Evolutionary conservation across 2,329 filamentous ascomycete species (phyloP).

Genomic region (Fusarium clavum): DNA sequence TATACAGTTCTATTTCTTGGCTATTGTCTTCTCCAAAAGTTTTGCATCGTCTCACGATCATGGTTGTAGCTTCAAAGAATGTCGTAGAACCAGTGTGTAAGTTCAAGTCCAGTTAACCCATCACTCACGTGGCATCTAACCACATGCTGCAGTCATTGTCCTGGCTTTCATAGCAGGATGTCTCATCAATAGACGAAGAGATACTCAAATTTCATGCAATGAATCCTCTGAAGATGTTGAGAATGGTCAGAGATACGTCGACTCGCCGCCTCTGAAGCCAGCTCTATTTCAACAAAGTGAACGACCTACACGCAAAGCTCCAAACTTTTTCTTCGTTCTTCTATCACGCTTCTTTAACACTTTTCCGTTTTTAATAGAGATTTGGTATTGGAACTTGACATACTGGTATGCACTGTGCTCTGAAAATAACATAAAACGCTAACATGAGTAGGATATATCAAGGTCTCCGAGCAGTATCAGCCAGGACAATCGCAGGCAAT

Average conservation of each 20-base stretch:
- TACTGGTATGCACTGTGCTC: constrained; percentile 45
- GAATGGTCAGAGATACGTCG: constrained; percentile 23
- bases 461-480: constrained; percentile 57
- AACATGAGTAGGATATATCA: constrained; percentile 54
- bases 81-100: constrained; percentile 34
- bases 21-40: neutral
- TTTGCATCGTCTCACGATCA: neutral
- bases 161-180: constrained; percentile 40
- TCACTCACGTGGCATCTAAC: neutral
- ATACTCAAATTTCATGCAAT: neutral
- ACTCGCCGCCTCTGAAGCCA: constrained; percentile 42
- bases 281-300: constrained; percentile 15
- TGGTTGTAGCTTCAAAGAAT: constrained; percentile 15
- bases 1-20: neutral
- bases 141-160: constrained; percentile 31
- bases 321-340: constrained; percentile 42
- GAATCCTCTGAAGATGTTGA: constrained; percentile 34
- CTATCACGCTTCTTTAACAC: constrained; percentile 48
- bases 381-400: constrained; percentile 54
- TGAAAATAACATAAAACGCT: neutral
- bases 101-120: neutral
- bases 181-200: constrained; percentile 41
- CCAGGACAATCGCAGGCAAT: constrained; percentile 54
- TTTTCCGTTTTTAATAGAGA: constrained; percentile 51
- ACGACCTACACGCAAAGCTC: constrained; percentile 30